phyloP scores from a whole-genome alignment of 768 basidiomycete species.

The Boletellus ananas region DNA sequence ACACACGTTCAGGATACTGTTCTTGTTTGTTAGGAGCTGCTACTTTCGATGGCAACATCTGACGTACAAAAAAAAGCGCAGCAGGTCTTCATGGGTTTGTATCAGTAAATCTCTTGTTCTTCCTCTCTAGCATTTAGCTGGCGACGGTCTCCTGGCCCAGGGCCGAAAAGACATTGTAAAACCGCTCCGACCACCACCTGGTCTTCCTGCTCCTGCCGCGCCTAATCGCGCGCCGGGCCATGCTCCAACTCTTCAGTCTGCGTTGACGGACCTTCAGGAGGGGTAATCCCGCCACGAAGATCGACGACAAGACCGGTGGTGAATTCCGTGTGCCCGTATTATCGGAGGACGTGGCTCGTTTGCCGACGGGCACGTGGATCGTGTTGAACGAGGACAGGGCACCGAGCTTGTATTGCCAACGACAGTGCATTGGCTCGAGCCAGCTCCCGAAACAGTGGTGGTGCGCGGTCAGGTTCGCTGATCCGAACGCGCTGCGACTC shows the following conservation, averaged over 20 bases:
- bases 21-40: not conserved
- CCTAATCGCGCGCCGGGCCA: slow-evolving; percentile 22
- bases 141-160: slow-evolving; percentile 33
- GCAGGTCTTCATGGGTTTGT: too few species aligned
- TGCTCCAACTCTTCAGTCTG: slow-evolving; percentile 41
- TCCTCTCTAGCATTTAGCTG: not conserved
- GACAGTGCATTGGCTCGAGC: slow-evolving; percentile 52
- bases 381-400: slow-evolving; percentile 36
- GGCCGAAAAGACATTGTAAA: slow-evolving; percentile 60
- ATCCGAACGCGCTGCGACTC: slow-evolving; percentile 11
- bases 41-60: too few species aligned
- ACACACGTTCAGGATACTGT: not conserved
- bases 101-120: too few species aligned
- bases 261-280: slow-evolving; percentile 69
- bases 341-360: slow-evolving; percentile 17
- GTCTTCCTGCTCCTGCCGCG: slow-evolving; percentile 57
- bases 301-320: slow-evolving; percentile 31
- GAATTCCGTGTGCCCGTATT: slow-evolving; percentile 28
- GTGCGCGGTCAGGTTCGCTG: not conserved
- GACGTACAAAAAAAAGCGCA: too few species aligned
- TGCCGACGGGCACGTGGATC: slow-evolving; percentile 25
- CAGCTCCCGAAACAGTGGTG: slow-evolving; percentile 26
- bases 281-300: slow-evolving; percentile 47
- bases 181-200: slow-evolving; percentile 70
- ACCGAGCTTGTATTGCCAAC: slow-evolving; percentile 45